These are phyloP conservation scores for Chamaecyparis obtusa DNA, from an alignment of 75 land plant species.

Conservation along the genomic window DNA sequence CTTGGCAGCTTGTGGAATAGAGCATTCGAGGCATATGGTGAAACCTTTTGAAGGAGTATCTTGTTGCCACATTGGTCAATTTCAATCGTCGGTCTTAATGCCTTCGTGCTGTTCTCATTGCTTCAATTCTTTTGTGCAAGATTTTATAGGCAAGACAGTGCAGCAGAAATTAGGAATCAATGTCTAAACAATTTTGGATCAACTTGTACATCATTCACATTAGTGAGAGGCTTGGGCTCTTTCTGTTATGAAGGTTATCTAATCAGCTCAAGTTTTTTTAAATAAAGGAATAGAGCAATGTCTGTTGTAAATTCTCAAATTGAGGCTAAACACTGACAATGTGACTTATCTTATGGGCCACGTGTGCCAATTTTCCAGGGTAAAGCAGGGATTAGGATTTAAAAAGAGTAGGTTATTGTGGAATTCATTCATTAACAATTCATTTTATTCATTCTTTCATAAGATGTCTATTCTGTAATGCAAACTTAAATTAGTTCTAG, in stretches of 20 bases:
- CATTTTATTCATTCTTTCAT: background rate
- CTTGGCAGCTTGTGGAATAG: slow-evolving; percentile 55
- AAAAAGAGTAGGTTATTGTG: background rate
- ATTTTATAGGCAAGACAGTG: slow-evolving; percentile 29
- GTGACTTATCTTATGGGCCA: background rate
- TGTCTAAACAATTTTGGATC: background rate
- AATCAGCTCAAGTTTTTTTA: background rate
- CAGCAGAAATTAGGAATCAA: background rate
- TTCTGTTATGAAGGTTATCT: background rate
- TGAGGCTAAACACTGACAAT: background rate
- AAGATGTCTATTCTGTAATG: background rate
- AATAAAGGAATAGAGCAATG: background rate
- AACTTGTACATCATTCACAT: background rate
- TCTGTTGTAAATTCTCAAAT: background rate
- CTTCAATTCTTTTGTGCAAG: slow-evolving; percentile 34
- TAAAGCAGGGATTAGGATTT: too few relatives aligned
- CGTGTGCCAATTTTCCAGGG: background rate
- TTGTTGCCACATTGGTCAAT: slow-evolving; percentile 33
- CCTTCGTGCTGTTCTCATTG: slow-evolving; percentile 40
- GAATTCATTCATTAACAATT: background rate
- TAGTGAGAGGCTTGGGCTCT: background rate
- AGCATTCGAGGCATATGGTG: slow-evolving; percentile 22
- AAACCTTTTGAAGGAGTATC: slow-evolving; percentile 20
- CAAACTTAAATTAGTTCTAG: background rate
- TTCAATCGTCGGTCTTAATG: slow-evolving; percentile 17